A percentile compares a stretch with the other conserved stretches of the same genome.
Evolutionary conservation across 2,329 filamentous ascomycete genomes (phyloP).

Genomic region (Calonectria montana): DNA sequence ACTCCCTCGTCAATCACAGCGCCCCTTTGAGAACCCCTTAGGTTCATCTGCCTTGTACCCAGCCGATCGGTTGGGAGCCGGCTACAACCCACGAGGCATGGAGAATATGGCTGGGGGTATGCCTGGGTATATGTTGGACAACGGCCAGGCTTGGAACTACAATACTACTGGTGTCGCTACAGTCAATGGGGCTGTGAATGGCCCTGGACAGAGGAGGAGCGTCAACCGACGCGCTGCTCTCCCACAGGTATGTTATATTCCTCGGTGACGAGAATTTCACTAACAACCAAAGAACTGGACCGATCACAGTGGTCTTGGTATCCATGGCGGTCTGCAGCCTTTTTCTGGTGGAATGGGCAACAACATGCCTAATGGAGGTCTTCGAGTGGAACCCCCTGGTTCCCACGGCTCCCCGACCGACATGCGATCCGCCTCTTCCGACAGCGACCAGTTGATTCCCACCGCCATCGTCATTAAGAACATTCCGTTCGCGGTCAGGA

Average conservation of each 20-base stretch:
- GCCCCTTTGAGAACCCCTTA: constrained; percentile 81
- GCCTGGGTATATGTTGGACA: constrained; percentile 68
- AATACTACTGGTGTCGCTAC: constrained; percentile 73
- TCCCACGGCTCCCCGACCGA: constrained; percentile 54
- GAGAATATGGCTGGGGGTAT: constrained; percentile 58
- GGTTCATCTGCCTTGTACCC: constrained; percentile 74
- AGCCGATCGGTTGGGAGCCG: constrained; percentile 73
- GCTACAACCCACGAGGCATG: constrained; percentile 70
- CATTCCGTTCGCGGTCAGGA: constrained; percentile 97
- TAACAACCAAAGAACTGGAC: constrained; percentile 60
- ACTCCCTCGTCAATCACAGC: constrained; percentile 67
- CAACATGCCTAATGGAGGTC: constrained; percentile 53
- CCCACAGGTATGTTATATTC: constrained; percentile 73
- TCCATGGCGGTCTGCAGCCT: constrained; percentile 52
- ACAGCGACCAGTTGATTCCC: constrained; percentile 90
- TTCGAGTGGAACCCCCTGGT: constrained; percentile 57
- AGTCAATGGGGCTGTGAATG: constrained; percentile 73
- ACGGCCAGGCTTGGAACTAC: constrained; percentile 85
- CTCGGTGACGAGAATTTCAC: neutral
- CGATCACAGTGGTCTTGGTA: constrained; percentile 57
- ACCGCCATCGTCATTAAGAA: constrained; percentile 99
- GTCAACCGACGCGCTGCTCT: constrained; percentile 71
- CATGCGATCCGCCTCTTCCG: constrained; percentile 57
- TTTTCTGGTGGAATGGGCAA: constrained; percentile 51
- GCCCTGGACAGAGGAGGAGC: constrained; percentile 67